A percentile compares a stretch with the other conserved stretches of the same genome.
These are phyloP conservation scores for Byssothecium circinans DNA, from an alignment of 2,329 filamentous ascomycete species.

Conservation along the genomic window DNA sequence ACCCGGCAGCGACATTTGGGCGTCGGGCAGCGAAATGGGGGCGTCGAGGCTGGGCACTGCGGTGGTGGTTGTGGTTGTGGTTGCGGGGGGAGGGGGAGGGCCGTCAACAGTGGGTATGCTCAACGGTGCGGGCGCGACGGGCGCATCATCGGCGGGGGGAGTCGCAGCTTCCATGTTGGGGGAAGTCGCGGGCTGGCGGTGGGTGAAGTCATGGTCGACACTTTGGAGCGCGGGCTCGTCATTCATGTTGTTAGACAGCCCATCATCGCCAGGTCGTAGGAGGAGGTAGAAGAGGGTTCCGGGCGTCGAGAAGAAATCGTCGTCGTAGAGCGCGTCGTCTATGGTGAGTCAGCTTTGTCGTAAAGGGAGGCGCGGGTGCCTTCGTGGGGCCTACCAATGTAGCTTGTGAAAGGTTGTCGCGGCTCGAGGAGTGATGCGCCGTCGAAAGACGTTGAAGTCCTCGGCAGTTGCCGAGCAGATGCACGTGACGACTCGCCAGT, in stretches of 20 bases:
- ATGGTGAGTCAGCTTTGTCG: too few relatives aligned
- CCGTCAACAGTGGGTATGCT: too few relatives aligned
- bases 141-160: constrained; percentile 12
- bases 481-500: too few relatives aligned
- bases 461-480: too few relatives aligned
- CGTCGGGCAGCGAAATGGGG: constrained; percentile 25
- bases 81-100: not conserved
- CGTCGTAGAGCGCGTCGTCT: too few relatives aligned
- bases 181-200: constrained; percentile 22
- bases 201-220: constrained; percentile 25
- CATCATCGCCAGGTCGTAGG: constrained; percentile 16
- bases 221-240: constrained; percentile 17
- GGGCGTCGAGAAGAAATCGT: constrained; percentile 6
- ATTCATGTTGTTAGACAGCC: constrained; percentile 37
- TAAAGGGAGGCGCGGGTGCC: too few relatives aligned
- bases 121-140: constrained; percentile 1
- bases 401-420: too few relatives aligned
- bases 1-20: too few relatives aligned
- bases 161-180: constrained; percentile 35
- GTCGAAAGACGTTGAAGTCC: too few relatives aligned
- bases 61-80: not conserved
- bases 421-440: too few relatives aligned
- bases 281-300: constrained; percentile 2
- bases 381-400: too few relatives aligned
- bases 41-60: constrained; percentile 17